Conservation (phyloP, 208 protist genomes). For the Phytomonas francai region DNA sequence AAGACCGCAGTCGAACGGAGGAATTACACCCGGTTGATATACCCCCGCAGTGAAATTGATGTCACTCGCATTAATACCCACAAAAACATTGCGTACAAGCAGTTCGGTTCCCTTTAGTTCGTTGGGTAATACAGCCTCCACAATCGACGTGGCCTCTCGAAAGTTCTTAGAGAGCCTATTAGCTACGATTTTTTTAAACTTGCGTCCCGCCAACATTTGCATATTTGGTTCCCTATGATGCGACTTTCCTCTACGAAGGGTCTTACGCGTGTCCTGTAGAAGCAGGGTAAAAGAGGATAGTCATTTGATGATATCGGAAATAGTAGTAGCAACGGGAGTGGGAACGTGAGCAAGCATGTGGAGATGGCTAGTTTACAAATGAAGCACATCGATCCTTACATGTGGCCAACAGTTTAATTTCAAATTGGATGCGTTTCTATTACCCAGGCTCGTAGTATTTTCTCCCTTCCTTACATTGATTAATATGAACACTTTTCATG, state of each 20-base stretch:
- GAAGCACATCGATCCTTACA: background rate
- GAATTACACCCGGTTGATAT: constrained; percentile 61
- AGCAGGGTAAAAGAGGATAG: background rate
- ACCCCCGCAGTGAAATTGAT: constrained; percentile 83
- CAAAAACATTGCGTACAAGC: constrained; percentile 65
- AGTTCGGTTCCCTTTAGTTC: constrained; percentile 50
- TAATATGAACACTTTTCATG: background rate
- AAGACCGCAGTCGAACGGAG: constrained; percentile 85
- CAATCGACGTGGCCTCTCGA: constrained; percentile 42
- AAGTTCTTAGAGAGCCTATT: constrained; percentile 63
- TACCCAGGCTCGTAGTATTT: too few species aligned
- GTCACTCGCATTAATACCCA: constrained; percentile 87
- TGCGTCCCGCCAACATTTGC: background rate
- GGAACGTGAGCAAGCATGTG: background rate
- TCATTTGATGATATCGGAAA: background rate
- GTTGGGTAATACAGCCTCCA: constrained; percentile 20
- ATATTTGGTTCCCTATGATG: background rate
- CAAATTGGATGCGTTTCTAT: background rate
- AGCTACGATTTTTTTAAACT: constrained; percentile 48
- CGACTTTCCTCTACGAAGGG: background rate
- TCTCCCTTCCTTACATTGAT: too few species aligned
- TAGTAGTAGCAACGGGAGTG: too few species aligned
- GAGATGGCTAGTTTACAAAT: background rate
- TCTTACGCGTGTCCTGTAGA: background rate
- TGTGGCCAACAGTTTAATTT: background rate